Conservation (phyloP, 2,329 filamentous ascomycete species). For the Polychaeton citri region DNA sequence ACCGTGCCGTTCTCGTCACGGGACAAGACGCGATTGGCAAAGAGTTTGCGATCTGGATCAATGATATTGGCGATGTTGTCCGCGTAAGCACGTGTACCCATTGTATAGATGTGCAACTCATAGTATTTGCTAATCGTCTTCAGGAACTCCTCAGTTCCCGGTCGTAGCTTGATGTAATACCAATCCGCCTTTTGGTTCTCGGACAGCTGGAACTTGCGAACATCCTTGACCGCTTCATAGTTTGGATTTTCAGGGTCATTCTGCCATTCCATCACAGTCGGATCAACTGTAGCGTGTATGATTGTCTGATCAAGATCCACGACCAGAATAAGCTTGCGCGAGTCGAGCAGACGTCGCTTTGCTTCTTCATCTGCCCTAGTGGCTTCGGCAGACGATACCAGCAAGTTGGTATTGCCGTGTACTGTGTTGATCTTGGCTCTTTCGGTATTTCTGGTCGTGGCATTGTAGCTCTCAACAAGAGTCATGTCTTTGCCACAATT, state of each 20-base stretch:
- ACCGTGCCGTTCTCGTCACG: constrained; percentile 94
- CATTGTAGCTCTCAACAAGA: constrained; percentile 63
- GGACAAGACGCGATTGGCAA: constrained; percentile 89
- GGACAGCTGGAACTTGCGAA: constrained; percentile 73
- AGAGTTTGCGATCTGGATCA: constrained; percentile 77
- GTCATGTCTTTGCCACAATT: constrained; percentile 96
- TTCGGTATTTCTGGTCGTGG: constrained; percentile 61
- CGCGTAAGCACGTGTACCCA: constrained; percentile 96
- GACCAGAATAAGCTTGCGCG: constrained; percentile 79
- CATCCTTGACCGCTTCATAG: constrained; percentile 77
- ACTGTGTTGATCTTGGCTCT: constrained; percentile 91
- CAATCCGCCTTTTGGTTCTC: constrained; percentile 74
- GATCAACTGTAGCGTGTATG: constrained; percentile 94
- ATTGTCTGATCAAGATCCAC: constrained; percentile 98
- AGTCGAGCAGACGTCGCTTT: constrained; percentile 66
- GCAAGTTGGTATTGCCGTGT: constrained; percentile 78
- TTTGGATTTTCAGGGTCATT: constrained; percentile 79
- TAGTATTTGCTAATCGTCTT: constrained; percentile 65
- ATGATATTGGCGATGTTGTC: constrained; percentile 84
- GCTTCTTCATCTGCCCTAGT: constrained; percentile 71
- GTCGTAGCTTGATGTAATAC: constrained; percentile 97
- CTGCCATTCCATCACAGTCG: constrained; percentile 93
- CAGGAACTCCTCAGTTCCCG: constrained; percentile 70
- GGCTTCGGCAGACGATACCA: constrained; percentile 72
- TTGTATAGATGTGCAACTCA: constrained; percentile 96